These are phyloP conservation scores for Pythium vanterpoolii DNA, from an alignment of 352 stramenopile genomes.

Conservation along the genomic window DNA sequence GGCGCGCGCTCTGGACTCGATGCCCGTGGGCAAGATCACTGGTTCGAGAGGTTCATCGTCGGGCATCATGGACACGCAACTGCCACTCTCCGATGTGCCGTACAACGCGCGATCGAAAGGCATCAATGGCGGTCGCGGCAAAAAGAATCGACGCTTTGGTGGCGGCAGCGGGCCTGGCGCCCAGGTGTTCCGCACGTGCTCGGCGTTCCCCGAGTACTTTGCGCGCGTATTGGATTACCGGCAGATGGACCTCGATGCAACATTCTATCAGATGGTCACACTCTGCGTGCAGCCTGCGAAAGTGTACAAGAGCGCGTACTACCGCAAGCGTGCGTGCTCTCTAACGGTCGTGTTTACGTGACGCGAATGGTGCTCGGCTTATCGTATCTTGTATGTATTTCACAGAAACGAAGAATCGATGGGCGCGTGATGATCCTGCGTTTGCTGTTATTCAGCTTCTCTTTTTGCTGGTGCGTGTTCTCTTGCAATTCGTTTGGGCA, in stretches of 20 bases:
- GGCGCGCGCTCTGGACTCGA: slow-evolving; percentile 6
- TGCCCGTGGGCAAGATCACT: not conserved
- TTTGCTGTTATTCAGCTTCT: slow-evolving; percentile 95
- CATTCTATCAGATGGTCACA: slow-evolving; percentile 89
- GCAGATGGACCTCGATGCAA: slow-evolving; percentile 88
- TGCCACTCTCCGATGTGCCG: slow-evolving; percentile 8
- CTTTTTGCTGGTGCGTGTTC: slow-evolving; percentile 74
- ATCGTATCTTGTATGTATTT: not conserved
- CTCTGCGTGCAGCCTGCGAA: slow-evolving; percentile 81
- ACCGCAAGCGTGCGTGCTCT: slow-evolving; percentile 51
- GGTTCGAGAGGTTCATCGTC: not conserved
- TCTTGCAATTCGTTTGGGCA: no score
- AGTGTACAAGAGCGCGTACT: slow-evolving; percentile 87
- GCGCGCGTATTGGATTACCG: slow-evolving; percentile 73
- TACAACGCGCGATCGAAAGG: slow-evolving; percentile 8
- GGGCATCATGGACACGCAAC: slow-evolving; percentile 2
- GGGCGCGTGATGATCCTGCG: slow-evolving; percentile 95
- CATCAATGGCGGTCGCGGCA: slow-evolving; percentile 1
- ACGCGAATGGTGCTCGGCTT: not conserved
- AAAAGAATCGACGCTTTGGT: slow-evolving; percentile 19
- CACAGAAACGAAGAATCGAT: slow-evolving; percentile 97
- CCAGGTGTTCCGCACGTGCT: slow-evolving; percentile 72
- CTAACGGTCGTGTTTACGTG: not conserved
- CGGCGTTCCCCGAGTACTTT: slow-evolving; percentile 80
- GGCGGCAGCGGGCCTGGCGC: slow-evolving; percentile 15